Evolutionary conservation across 2,329 filamentous ascomycete genomes (phyloP).

Genomic region (Diaporthe aspalathi): DNA sequence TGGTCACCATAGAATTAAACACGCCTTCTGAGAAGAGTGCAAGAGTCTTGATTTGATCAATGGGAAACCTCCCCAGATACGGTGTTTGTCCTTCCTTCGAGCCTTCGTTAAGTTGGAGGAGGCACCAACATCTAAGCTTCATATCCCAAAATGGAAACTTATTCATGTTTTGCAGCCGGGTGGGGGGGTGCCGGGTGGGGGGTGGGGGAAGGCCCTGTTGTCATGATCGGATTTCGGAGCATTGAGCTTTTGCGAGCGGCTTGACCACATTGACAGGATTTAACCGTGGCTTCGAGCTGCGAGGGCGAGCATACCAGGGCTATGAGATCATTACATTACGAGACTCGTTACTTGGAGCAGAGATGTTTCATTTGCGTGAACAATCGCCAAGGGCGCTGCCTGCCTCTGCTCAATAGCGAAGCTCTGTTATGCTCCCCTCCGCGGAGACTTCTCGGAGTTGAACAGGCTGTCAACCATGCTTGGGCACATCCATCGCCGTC

Average conservation of each 20-base stretch:
- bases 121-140: background rate
- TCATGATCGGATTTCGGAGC: background rate
- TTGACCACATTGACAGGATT: no score
- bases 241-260: background rate
- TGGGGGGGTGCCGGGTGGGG: background rate
- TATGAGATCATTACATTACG: background rate
- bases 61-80: no score
- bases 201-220: background rate
- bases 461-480: background rate
- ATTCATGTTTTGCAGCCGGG: background rate
- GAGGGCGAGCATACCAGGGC: background rate
- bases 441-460: background rate
- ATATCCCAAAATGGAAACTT: background rate
- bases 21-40: no score
- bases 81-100: background rate
- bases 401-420: background rate
- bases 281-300: background rate
- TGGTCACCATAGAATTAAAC: no score
- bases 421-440: no score
- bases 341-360: no score
- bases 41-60: no score
- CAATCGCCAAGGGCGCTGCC: no score
- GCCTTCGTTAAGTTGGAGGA: background rate
- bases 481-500: background rate
- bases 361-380: no score